phyloP scores from a whole-genome alignment of 2,329 filamentous ascomycete genomes.

The Simplicillium sp. region DNA sequence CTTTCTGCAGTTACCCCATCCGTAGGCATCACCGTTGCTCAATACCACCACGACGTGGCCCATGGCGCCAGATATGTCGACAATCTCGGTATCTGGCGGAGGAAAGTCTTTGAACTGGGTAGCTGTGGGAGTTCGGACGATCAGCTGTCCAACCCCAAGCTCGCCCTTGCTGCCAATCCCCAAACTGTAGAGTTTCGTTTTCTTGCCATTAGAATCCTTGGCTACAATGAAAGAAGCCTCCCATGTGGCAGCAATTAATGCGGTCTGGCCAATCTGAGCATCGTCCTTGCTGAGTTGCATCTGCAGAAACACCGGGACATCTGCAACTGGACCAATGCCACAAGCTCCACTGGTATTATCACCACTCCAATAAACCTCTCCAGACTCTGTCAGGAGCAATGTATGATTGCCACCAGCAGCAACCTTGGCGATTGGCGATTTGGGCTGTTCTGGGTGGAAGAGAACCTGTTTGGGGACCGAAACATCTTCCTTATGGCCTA shows the following conservation, averaged over 20 bases:
- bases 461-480: conserved; percentile 53
- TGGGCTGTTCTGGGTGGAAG: conserved; percentile 36
- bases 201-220: conserved; percentile 29
- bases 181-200: conserved; percentile 47
- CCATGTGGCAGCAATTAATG: conserved; percentile 65
- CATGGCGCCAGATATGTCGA: conserved; percentile 63
- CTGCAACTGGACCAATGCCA: conserved; percentile 26
- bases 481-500: conserved; percentile 63
- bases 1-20: conserved; percentile 83
- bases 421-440: conserved; percentile 26
- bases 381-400: conserved; percentile 53
- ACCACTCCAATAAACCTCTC: conserved; percentile 57
- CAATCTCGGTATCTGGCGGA: conserved; percentile 45
- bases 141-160: conserved; percentile 51
- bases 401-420: conserved; percentile 81
- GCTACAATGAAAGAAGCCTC: conserved; percentile 57
- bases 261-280: conserved; percentile 15
- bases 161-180: conserved; percentile 65
- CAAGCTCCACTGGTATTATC: conserved; percentile 46
- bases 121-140: conserved; percentile 37
- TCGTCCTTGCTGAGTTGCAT: conserved; percentile 22
- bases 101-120: conserved; percentile 53
- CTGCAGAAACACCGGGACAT: conserved; percentile 27
- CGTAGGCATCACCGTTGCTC: conserved; percentile 67
- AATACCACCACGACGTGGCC: conserved; percentile 68